Percentiles rank a stretch among this genome's conserved stretches.
Evolutionary conservation across 169 alveolate genomes (phyloP).

Genomic region (Theileria orientalis): DNA sequence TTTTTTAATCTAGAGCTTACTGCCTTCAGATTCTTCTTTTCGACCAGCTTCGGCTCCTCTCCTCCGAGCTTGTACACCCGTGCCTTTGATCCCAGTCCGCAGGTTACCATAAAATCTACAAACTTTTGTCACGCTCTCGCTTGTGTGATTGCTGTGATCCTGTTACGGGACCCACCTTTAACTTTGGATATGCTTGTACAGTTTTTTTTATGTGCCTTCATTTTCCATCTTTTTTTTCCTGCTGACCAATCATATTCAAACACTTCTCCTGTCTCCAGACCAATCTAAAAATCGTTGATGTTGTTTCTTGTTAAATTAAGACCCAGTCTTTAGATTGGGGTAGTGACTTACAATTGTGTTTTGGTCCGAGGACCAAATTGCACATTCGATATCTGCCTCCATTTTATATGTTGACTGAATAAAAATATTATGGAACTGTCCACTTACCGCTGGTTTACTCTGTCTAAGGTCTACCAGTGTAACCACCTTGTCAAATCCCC

Average conservation of each 20-base stretch:
- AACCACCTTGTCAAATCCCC: constrained; percentile 47
- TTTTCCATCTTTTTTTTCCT: constrained; percentile 30
- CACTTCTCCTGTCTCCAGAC: constrained; percentile 50
- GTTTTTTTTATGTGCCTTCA: constrained; percentile 50
- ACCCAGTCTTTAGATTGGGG: background rate
- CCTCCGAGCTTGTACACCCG: constrained; percentile 33
- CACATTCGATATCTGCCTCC: constrained; percentile 53
- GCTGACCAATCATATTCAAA: constrained; percentile 30
- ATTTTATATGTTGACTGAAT: constrained; percentile 4
- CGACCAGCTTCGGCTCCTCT: constrained; percentile 18
- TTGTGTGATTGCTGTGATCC: too few species aligned
- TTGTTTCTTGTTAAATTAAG: background rate
- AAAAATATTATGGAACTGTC: background rate
- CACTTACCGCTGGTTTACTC: background rate
- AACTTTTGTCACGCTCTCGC: background rate
- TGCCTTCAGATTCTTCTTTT: constrained; percentile 44
- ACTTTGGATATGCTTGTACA: constrained; percentile 26
- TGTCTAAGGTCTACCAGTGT: constrained; percentile 50
- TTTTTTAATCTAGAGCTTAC: background rate
- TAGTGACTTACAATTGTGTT: background rate
- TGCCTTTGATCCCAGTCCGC: constrained; percentile 63
- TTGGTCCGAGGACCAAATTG: constrained; percentile 20
- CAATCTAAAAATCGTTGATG: background rate
- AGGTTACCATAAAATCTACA: constrained; percentile 48
- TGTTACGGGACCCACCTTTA: background rate